A percentile compares a stretch with the other conserved stretches of the same genome.
phyloP scores from a whole-genome alignment of 129 eudicot genomes.

The Centella asiatica region DNA sequence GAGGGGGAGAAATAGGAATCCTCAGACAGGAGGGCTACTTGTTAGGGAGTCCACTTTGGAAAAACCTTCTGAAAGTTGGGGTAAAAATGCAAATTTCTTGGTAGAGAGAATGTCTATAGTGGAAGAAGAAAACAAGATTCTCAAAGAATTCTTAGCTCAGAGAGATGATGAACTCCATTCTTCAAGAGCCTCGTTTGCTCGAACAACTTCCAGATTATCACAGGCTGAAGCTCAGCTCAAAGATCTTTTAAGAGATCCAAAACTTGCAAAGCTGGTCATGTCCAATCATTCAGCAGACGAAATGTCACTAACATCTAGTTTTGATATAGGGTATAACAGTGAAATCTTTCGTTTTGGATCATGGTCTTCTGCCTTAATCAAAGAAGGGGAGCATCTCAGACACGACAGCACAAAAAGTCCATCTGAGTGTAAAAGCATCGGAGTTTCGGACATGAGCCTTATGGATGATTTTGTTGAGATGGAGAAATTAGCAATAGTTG shows the following conservation, averaged over 20 bases:
- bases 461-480: constrained; percentile 80
- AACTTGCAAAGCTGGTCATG: constrained; percentile 14
- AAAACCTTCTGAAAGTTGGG: constrained; percentile 12
- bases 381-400: constrained; percentile 18
- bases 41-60: neutral
- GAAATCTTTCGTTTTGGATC: constrained; percentile 20
- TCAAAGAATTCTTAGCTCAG: constrained; percentile 42
- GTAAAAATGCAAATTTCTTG: constrained; percentile 34
- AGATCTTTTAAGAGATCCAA: constrained; percentile 16
- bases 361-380: constrained; percentile 21
- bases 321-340: neutral
- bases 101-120: constrained; percentile 37
- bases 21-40: constrained; percentile 3
- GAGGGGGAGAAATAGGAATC: constrained; percentile 19
- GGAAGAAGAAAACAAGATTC: constrained; percentile 65
- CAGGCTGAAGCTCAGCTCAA: constrained; percentile 20
- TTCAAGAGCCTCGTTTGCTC: constrained; percentile 25
- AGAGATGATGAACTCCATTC: constrained; percentile 48
- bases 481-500: constrained; percentile 79
- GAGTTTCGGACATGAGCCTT: constrained; percentile 51
- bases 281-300: constrained; percentile 9
- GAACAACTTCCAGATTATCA: constrained; percentile 21
- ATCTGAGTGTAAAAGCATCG: constrained; percentile 27
- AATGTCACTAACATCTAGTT: constrained; percentile 5
- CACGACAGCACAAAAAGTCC: constrained; percentile 14